Conservation (phyloP, 2,329 filamentous ascomycete genomes). For the Coleophoma cylindrospora region DNA sequence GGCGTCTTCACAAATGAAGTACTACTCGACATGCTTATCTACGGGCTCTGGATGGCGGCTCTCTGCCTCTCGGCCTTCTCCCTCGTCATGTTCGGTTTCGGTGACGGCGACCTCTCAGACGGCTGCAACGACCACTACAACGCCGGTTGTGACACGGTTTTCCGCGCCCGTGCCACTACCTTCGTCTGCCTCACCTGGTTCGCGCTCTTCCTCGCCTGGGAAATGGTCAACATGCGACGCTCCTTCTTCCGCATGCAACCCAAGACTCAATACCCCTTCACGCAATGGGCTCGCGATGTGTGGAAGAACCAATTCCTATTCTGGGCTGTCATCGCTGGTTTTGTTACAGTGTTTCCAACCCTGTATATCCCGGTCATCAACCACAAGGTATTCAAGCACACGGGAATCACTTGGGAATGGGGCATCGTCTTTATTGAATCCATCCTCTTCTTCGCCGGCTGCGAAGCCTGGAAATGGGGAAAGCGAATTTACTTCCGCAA, state of each 20-base stretch:
- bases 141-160: slow-evolving; percentile 54
- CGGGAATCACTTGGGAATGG: slow-evolving; percentile 65
- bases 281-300: slow-evolving; percentile 62
- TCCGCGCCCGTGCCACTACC: slow-evolving; percentile 67
- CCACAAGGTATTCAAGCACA: slow-evolving; percentile 60
- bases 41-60: slow-evolving; percentile 72
- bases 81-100: slow-evolving; percentile 58
- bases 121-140: slow-evolving; percentile 57
- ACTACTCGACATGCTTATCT: slow-evolving; percentile 73
- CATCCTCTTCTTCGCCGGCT: slow-evolving; percentile 56
- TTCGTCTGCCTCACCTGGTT: slow-evolving; percentile 75
- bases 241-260: slow-evolving; percentile 74
- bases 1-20: slow-evolving; percentile 78
- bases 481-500: slow-evolving; percentile 52
- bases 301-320: slow-evolving; percentile 72
- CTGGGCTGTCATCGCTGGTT: slow-evolving; percentile 55
- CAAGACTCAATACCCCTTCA: slow-evolving; percentile 51
- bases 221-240: slow-evolving; percentile 68
- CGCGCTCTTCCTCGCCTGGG: slow-evolving; percentile 73
- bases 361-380: slow-evolving; percentile 68
- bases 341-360: slow-evolving; percentile 51
- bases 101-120: slow-evolving; percentile 50
- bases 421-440: slow-evolving; percentile 58
- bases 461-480: slow-evolving; percentile 62
- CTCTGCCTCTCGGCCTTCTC: slow-evolving; percentile 61